Evolutionary conservation across 176 grass and related monocot genomes (phyloP), one percentile per base, ranked within the genome.

Genomic region (Aegilops bicornis): DNA sequence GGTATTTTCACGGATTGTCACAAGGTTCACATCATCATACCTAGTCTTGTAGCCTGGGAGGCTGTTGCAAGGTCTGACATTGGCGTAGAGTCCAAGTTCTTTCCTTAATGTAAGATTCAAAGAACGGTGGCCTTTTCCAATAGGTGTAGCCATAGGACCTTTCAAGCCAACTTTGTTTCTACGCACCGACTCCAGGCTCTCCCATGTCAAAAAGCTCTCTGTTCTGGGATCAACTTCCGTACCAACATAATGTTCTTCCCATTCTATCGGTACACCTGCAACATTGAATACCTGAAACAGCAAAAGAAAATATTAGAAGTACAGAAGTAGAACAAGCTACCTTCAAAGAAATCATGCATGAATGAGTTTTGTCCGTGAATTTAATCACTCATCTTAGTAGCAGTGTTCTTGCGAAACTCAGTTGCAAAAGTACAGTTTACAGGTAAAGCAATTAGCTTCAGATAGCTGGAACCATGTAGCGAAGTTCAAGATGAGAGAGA

Each of bases 141-240:
- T 96, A 69, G 97, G 97, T 47, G 97, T 98, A 77, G 97, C 97
- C 97, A 98, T 98, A 86, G 97, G 97, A 30, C 97, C 97, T 84
- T 98, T 98, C 83, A 98, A 82, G 54, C 97, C 97, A 74, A 98
- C 94, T 85, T 92, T 90, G 90, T 98, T 96, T 85, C 45, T 92
- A 63, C 90, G 94, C 73, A 98, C 94, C 0, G 97, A 98, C 73
- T 98, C 92, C 32, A 98, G 85, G 87, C 92, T 98, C 80, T 98
- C 97, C 97, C 88, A 94, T 83, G 97, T 98, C 63, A 98, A 88
- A 91, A 94, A 94, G 87, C 97, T 98, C 83, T 98, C 86, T 87
- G 97, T 98, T 77, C 90, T 96, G 62, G 97, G 94, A 69, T 98
- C 94, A 77, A 98, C 94, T 78, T 96, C 87, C 30, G 90, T 90